These are phyloP conservation scores for Tetrapisispora nanseiensis DNA, from an alignment of 805 yeast genomes.

Conservation along the genomic window DNA sequence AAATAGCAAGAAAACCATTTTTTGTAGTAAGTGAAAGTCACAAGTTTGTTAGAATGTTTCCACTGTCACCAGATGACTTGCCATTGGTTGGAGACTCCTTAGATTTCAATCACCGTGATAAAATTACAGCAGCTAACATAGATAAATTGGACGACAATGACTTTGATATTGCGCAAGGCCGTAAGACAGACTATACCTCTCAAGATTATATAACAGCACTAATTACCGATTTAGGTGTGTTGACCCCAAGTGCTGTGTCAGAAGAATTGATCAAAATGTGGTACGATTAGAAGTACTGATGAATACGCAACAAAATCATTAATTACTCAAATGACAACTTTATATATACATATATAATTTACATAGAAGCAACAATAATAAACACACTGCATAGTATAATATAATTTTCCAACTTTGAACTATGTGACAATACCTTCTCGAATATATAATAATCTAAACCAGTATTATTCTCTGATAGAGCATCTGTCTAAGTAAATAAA, in stretches of 20 bases:
- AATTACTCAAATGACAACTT: background rate
- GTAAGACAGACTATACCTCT: slow-evolving; percentile 84
- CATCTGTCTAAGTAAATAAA: background rate
- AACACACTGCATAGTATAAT: background rate
- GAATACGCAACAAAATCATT: too few species aligned
- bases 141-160: background rate
- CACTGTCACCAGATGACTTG: slow-evolving; percentile 84
- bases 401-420: too few species aligned
- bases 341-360: background rate
- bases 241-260: slow-evolving; percentile 96
- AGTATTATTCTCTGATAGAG: too few species aligned
- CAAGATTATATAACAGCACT: slow-evolving; percentile 92
- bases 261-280: slow-evolving; percentile 97
- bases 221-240: slow-evolving; percentile 90
- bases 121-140: slow-evolving; percentile 1
- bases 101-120: slow-evolving; percentile 32
- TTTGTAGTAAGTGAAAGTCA: slow-evolving; percentile 93
- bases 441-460: too few species aligned
- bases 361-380: background rate
- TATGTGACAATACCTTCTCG: too few species aligned
- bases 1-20: slow-evolving; percentile 82
- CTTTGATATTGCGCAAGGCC: slow-evolving; percentile 27
- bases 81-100: slow-evolving; percentile 48
- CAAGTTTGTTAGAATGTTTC: slow-evolving; percentile 93
- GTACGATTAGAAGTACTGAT: slow-evolving; percentile 84